Percentiles rank a stretch among this genome's conserved stretches.
Conservation (phyloP, 768 basidiomycete genomes). For the Imleria badia region DNA sequence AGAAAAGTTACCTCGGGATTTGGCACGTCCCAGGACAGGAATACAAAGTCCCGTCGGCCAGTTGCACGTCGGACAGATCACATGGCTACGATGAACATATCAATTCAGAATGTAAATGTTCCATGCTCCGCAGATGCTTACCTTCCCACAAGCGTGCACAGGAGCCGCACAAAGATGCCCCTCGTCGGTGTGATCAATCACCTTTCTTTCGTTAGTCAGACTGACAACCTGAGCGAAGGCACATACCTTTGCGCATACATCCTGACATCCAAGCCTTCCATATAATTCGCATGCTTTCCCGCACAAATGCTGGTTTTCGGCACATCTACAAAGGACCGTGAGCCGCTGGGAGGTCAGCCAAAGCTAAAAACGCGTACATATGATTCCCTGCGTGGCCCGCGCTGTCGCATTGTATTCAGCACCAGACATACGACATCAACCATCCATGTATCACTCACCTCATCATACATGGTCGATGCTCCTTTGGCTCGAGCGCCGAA, state of each 20-base stretch:
- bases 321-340: constrained; percentile 41
- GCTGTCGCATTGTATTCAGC: constrained; percentile 27
- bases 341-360: not conserved
- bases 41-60: constrained; percentile 32
- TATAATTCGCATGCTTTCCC: constrained; percentile 48
- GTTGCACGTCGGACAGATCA: constrained; percentile 31
- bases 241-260: constrained; percentile 51
- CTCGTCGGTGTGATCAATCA: constrained; percentile 42
- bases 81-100: constrained; percentile 37
- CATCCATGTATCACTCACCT: constrained; percentile 36
- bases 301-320: constrained; percentile 52
- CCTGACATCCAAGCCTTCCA: constrained; percentile 51
- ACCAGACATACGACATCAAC: not conserved
- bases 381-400: constrained; percentile 59
- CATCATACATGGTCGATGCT: constrained; percentile 42
- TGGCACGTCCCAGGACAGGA: constrained; percentile 44
- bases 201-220: constrained; percentile 30
- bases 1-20: constrained; percentile 38
- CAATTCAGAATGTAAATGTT: not conserved
- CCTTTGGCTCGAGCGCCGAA: constrained; percentile 27
- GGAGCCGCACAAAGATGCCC: constrained; percentile 55
- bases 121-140: constrained; percentile 11
- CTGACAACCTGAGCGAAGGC: not conserved
- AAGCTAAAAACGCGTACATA: constrained; percentile 37
- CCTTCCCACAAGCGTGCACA: constrained; percentile 57